Conservation (phyloP, 495 filamentous ascomycete species). For the Venustampulla echinocandica region DNA sequence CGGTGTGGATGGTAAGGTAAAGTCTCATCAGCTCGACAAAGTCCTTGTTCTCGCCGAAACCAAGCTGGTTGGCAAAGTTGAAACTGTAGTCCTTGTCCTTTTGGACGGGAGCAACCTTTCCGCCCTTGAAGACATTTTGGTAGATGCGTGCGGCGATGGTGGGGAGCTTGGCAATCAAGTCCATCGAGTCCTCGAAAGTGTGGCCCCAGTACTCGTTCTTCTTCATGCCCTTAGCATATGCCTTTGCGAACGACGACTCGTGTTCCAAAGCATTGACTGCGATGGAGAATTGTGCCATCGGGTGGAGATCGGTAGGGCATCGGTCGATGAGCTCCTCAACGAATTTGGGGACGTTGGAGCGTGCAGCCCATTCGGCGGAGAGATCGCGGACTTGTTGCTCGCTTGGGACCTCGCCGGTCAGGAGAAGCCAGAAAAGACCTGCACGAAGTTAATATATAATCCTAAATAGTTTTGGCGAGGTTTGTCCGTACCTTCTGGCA, state of each 20-base stretch:
- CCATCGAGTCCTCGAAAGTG: slow-evolving; percentile 99
- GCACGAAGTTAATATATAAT: slow-evolving; percentile 13
- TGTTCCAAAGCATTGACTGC: slow-evolving; percentile 97
- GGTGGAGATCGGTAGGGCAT: slow-evolving; percentile 96
- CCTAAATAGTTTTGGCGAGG: slow-evolving; percentile 13
- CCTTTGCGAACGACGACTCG: slow-evolving; percentile 93
- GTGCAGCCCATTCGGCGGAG: slow-evolving; percentile 97
- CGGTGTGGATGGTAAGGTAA: slow-evolving; percentile 98
- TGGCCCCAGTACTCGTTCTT: slow-evolving; percentile 99
- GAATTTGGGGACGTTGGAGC: slow-evolving; percentile 91
- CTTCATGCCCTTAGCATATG: slow-evolving; percentile 96
- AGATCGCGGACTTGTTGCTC: slow-evolving; percentile 97
- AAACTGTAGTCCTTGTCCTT: slow-evolving; percentile 97
- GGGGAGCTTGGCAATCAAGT: slow-evolving; percentile 98
- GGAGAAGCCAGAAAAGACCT: slow-evolving; percentile 98
- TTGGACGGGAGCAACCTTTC: slow-evolving; percentile 90
- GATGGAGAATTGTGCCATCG: slow-evolving; percentile 98
- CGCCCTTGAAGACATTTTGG: slow-evolving; percentile 99
- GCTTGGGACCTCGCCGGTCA: slow-evolving; percentile 92
- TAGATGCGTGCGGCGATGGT: slow-evolving; percentile 97
- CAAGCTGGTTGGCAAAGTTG: slow-evolving; percentile 99
- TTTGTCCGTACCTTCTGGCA: slow-evolving; percentile 66
- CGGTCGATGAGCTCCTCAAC: slow-evolving; percentile 98
- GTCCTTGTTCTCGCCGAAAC: slow-evolving; percentile 89
- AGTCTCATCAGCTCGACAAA: slow-evolving; percentile 97